Conservation (phyloP, 2,329 filamentous ascomycete genomes). For the Zalaria obscura region DNA sequence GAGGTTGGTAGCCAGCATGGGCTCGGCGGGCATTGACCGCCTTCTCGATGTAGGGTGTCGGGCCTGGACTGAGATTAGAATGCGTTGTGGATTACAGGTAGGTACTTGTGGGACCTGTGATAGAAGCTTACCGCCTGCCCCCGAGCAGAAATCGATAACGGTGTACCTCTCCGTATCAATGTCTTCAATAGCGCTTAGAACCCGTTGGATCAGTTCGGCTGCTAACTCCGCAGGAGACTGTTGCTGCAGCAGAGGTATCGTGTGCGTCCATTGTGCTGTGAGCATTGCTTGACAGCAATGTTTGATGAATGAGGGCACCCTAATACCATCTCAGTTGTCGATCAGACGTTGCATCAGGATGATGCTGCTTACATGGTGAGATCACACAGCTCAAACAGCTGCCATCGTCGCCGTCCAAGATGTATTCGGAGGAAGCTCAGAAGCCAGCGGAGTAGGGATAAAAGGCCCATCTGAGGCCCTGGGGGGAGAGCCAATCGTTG, state of each 20-base stretch:
- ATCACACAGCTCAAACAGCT: slow-evolving; percentile 18
- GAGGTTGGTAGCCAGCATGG: slow-evolving; percentile 8
- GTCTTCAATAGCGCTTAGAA: slow-evolving; percentile 16
- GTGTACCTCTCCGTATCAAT: slow-evolving; percentile 41
- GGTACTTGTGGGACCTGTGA: neutral
- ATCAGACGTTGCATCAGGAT: no score
- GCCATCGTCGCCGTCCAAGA: slow-evolving; percentile 8
- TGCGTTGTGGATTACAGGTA: no score
- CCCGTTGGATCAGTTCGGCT: slow-evolving; percentile 38
- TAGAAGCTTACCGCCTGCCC: slow-evolving; percentile 42
- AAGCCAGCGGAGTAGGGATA: no score
- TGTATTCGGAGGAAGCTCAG: no score
- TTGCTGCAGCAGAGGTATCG: slow-evolving; percentile 42
- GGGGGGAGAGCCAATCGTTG: no score
- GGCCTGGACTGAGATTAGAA: slow-evolving; percentile 6
- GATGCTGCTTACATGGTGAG: slow-evolving; percentile 12
- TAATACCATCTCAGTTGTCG: slow-evolving; percentile 16
- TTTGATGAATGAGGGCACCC: slow-evolving; percentile 53
- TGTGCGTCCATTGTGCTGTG: slow-evolving; percentile 47
- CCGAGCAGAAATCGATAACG: slow-evolving; percentile 64
- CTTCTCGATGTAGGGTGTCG: slow-evolving; percentile 21
- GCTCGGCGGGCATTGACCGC: slow-evolving; percentile 15
- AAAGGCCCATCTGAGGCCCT: no score
- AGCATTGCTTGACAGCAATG: slow-evolving; percentile 51
- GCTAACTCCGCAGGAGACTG: slow-evolving; percentile 46